phyloP scores from a whole-genome alignment of 2,329 filamentous ascomycete genomes.

The Hirsutella minnesotensis region DNA sequence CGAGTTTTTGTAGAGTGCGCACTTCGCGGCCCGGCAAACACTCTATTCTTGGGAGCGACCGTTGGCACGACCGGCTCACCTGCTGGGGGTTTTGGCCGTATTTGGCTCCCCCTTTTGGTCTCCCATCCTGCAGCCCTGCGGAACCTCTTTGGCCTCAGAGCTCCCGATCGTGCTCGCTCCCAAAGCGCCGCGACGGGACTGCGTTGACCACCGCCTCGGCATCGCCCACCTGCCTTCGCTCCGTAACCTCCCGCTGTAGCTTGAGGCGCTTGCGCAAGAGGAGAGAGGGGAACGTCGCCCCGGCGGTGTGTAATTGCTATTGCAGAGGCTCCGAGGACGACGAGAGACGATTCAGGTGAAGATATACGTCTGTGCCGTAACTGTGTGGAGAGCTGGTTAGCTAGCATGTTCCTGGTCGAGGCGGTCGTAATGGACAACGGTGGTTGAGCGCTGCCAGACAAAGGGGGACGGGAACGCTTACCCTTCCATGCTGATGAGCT shows the following conservation, averaged over 20 bases:
- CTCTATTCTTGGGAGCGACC: too few relatives aligned
- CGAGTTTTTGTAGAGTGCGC: too few relatives aligned
- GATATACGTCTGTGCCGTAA: slow-evolving; percentile 96
- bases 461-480: slow-evolving; percentile 33
- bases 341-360: slow-evolving; percentile 90
- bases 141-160: slow-evolving; percentile 13
- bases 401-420: slow-evolving; percentile 9
- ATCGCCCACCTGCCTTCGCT: slow-evolving; percentile 84
- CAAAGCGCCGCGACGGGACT: slow-evolving; percentile 18
- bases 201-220: slow-evolving; percentile 62
- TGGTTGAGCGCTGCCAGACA: not conserved
- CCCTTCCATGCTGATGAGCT: slow-evolving; percentile 99
- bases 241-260: slow-evolving; percentile 59
- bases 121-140: not conserved
- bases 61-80: too few relatives aligned
- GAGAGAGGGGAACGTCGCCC: slow-evolving; percentile 20
- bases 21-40: too few relatives aligned
- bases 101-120: not conserved
- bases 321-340: slow-evolving; percentile 93
- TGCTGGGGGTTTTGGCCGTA: not conserved
- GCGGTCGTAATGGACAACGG: too few relatives aligned
- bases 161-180: slow-evolving; percentile 20
- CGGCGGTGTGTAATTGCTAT: slow-evolving; percentile 60
- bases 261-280: slow-evolving; percentile 54
- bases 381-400: slow-evolving; percentile 32